Conservation (phyloP, 2,329 filamentous ascomycete genomes). For the Penicillium brevicompactum region DNA sequence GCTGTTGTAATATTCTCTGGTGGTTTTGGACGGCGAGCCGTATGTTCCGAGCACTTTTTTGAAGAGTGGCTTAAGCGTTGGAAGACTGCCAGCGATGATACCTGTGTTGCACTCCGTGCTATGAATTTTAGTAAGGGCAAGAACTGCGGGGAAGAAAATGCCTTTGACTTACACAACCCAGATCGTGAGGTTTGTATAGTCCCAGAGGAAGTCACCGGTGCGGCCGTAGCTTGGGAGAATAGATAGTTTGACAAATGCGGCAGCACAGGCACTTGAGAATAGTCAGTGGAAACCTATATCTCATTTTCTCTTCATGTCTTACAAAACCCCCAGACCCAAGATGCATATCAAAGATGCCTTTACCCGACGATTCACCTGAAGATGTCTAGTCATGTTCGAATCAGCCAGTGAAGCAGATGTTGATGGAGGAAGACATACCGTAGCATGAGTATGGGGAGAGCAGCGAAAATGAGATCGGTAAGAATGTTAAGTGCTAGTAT, state of each 20-base stretch:
- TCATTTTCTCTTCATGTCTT: conserved; percentile 4
- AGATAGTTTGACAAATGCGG: conserved; percentile 47
- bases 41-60: conserved; percentile 27
- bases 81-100: conserved; percentile 35
- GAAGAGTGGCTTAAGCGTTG: conserved; percentile 36
- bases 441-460: conserved; percentile 46
- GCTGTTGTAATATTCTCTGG: conserved; percentile 12
- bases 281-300: background rate
- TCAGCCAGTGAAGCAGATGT: background rate
- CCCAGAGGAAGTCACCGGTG: conserved; percentile 48
- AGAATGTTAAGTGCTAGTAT: conserved; percentile 38
- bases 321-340: conserved; percentile 49
- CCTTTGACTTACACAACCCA: conserved; percentile 40
- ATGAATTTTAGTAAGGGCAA: background rate
- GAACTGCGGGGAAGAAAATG: background rate
- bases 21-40: conserved; percentile 17
- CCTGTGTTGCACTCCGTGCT: conserved; percentile 34
- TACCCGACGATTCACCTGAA: conserved; percentile 42
- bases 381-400: conserved; percentile 16
- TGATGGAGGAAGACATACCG: conserved; percentile 13
- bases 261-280: conserved; percentile 37
- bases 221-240: conserved; percentile 45
- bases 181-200: conserved; percentile 51
- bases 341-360: conserved; percentile 43
- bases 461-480: conserved; percentile 45